Percentiles rank a stretch among this genome's conserved stretches.
Conservation (phyloP, 2,329 filamentous ascomycete genomes). For the Plectosphaerella sp. region DNA sequence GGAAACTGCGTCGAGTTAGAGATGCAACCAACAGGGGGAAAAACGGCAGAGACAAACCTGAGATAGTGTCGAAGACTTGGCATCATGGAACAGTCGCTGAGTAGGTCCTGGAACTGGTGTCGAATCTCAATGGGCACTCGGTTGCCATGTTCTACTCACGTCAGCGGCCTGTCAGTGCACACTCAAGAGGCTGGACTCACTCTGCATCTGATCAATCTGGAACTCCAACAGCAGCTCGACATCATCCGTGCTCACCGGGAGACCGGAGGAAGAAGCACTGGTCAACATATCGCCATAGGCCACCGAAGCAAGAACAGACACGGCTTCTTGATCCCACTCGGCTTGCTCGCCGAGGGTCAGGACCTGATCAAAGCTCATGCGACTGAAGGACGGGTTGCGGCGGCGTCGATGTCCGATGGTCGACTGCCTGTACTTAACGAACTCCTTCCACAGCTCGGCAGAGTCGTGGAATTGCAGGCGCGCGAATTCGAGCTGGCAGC, state of each 20-base stretch:
- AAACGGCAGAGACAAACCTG: constrained; percentile 38
- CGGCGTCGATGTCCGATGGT: constrained; percentile 63
- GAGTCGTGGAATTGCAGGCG: constrained; percentile 76
- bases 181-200: constrained; percentile 35
- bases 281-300: constrained; percentile 49
- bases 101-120: constrained; percentile 62
- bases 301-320: constrained; percentile 40
- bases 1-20: constrained; percentile 53
- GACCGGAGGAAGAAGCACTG: constrained; percentile 31
- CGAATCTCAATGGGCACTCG: constrained; percentile 73
- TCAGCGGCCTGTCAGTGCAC: constrained; percentile 3
- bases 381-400: constrained; percentile 55
- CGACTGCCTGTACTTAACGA: constrained; percentile 75
- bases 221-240: constrained; percentile 79
- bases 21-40: background rate
- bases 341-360: constrained; percentile 42
- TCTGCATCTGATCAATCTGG: constrained; percentile 83
- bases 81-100: constrained; percentile 62
- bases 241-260: constrained; percentile 69
- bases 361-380: constrained; percentile 55
- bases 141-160: constrained; percentile 60
- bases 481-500: constrained; percentile 73
- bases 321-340: constrained; percentile 41
- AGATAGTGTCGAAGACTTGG: constrained; percentile 76
- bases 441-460: constrained; percentile 74